Base-by-base conservation (phyloP, 805 yeast genomes). In the Yamadazyma takamatsuzukensis region DNA sequence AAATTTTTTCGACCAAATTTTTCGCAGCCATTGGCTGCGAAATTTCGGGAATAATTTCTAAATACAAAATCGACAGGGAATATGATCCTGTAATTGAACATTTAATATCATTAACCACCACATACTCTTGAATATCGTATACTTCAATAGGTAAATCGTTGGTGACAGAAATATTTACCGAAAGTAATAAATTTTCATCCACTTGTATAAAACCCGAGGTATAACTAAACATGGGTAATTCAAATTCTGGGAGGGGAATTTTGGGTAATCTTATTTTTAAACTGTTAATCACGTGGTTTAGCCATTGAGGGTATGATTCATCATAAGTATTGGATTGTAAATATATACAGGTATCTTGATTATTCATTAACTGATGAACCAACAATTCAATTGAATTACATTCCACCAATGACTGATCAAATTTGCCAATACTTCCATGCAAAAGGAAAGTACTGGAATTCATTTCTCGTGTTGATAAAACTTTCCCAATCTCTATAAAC, bases 401-500 rank as follows among this genome's bases (percentile, higher is more conserved):
- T 8, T 19, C 21, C 7, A 19, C 21, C 21, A 19, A 19, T 19
- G 7, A 7, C 11, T 19, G 21, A 19, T 7, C 21, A 8, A 19
- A 8, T 19, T 19, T 11, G 10, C 11, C 21, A 10, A 19, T 11
- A n/a, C 21, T 19, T 19, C 10, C 21, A 7, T 19, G 21, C 11
- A 19, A 19, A 8, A 8, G 7, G 7, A 8, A 19, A 7, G 7
- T 19, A 7, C 7, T 19, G 10, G 21, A 19, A 19, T 19, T 11
- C 11, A 7, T 19, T 19, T 11, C 21, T 19, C 7, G 7, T 19
- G 10, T 19, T 8, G 10, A 10, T 8, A 19, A 54, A 8, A 25
- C 21, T 2, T 36, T 24, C 1, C 66, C 67, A 4, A 61, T 31
- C 10, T 31, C 29, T 6, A 47, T 36, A 8, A 47, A 42, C 2